A percentile compares a stretch with the other conserved stretches of the same genome.
phyloP scores from a whole-genome alignment of 1,139 yeast genomes.

The Kodamaea derodonti region DNA sequence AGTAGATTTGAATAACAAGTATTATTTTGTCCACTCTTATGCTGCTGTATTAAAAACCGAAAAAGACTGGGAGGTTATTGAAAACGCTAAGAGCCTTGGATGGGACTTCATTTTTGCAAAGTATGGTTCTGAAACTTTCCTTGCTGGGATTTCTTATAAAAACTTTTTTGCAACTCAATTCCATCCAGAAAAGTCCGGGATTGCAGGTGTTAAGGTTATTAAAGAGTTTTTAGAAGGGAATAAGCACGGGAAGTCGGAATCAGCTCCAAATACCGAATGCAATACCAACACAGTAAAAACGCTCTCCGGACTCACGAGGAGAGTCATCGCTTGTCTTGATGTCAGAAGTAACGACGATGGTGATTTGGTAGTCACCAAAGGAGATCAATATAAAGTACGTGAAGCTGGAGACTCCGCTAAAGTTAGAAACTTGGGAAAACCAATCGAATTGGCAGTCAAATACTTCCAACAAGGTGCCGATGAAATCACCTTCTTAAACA shows the following conservation, averaged over 20 bases:
- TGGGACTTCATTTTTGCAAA: conserved; percentile 75
- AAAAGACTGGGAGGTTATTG: conserved; percentile 26
- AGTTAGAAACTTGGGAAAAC: conserved; percentile 92
- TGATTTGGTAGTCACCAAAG: conserved; percentile 94
- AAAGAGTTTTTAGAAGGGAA: conserved; percentile 63
- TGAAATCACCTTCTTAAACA: conserved; percentile 89
- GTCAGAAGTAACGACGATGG: conserved; percentile 95
- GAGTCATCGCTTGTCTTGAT: conserved; percentile 93
- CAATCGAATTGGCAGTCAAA: conserved; percentile 86
- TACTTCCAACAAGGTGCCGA: conserved; percentile 95
- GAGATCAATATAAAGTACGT: conserved; percentile 96
- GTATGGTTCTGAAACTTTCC: conserved; percentile 76
- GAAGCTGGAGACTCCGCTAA: conserved; percentile 38
- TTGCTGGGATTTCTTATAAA: conserved; percentile 76
- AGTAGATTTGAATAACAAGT: conserved; percentile 61
- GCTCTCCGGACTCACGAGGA: conserved; percentile 71
- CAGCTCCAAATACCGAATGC: conserved; percentile 11
- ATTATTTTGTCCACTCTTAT: conserved; percentile 92
- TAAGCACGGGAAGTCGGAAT: conserved; percentile 21
- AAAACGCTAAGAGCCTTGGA: conserved; percentile 42
- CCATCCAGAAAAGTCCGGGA: conserved; percentile 96
- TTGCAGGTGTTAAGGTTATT: conserved; percentile 77
- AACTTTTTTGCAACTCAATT: conserved; percentile 93
- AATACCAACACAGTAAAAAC: conserved; percentile 23
- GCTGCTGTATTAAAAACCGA: conserved; percentile 57